phyloP scores from a whole-genome alignment of 495 filamentous ascomycete species.

The Annulohypoxylon nitens region DNA sequence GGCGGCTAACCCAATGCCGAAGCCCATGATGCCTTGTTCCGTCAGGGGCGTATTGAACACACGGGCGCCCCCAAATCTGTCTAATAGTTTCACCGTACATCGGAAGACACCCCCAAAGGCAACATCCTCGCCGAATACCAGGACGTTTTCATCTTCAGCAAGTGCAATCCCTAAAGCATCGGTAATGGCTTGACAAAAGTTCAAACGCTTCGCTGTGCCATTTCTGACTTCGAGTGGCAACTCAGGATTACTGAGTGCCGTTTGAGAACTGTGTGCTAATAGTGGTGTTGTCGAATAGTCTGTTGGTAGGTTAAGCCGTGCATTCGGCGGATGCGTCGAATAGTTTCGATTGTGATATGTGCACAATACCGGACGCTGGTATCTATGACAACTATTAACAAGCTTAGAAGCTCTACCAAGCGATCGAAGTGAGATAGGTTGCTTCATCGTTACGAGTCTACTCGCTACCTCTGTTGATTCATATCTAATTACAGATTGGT shows the following conservation, averaged over 20 bases:
- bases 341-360: slow-evolving; percentile 46
- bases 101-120: slow-evolving; percentile 97
- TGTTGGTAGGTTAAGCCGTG: slow-evolving; percentile 82
- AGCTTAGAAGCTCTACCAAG: slow-evolving; percentile 37
- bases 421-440: slow-evolving; percentile 34
- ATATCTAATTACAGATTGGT: slow-evolving; percentile 26
- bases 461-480: slow-evolving; percentile 32
- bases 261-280: slow-evolving; percentile 79
- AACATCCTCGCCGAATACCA: slow-evolving; percentile 97
- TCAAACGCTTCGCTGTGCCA: slow-evolving; percentile 83
- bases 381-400: slow-evolving; percentile 15
- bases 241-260: slow-evolving; percentile 76
- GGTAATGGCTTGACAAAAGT: slow-evolving; percentile 93
- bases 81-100: slow-evolving; percentile 89
- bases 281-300: slow-evolving; percentile 88
- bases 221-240: slow-evolving; percentile 73
- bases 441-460: slow-evolving; percentile 34
- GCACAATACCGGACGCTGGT: slow-evolving; percentile 7
- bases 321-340: slow-evolving; percentile 65
- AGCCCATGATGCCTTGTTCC: slow-evolving; percentile 95
- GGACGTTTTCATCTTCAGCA: slow-evolving; percentile 83
- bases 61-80: slow-evolving; percentile 85
- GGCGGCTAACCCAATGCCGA: slow-evolving; percentile 88
- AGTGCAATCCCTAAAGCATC: slow-evolving; percentile 85
- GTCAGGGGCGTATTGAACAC: slow-evolving; percentile 97